These are phyloP conservation scores for Fusarium sarcochroum DNA, from an alignment of 2,329 filamentous ascomycete species.

Conservation along the genomic window DNA sequence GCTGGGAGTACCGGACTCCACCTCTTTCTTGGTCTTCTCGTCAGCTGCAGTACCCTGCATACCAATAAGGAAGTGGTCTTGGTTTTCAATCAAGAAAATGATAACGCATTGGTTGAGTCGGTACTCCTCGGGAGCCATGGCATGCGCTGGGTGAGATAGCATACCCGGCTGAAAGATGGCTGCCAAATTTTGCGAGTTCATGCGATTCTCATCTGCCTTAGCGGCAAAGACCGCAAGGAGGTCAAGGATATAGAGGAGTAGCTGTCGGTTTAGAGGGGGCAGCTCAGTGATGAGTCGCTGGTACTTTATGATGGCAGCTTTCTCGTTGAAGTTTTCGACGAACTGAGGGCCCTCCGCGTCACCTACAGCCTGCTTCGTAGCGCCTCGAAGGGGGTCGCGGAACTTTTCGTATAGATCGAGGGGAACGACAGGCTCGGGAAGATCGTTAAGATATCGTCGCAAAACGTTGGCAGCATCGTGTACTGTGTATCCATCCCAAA, in stretches of 20 bases:
- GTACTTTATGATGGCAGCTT: constrained; percentile 83
- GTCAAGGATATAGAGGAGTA: constrained; percentile 95
- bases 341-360: constrained; percentile 79
- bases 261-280: constrained; percentile 91
- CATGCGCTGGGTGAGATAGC: constrained; percentile 92
- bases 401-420: constrained; percentile 94
- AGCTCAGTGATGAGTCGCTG: constrained; percentile 93
- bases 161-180: constrained; percentile 98
- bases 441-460: constrained; percentile 93
- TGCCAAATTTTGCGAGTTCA: constrained; percentile 94
- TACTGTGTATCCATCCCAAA: constrained; percentile 98
- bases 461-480: constrained; percentile 98
- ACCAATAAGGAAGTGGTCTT: constrained; percentile 97
- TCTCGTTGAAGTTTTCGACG: constrained; percentile 73
- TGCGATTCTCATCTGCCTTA: constrained; percentile 96
- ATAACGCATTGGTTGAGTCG: constrained; percentile 95
- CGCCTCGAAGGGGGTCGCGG: constrained; percentile 81
- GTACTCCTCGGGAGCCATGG: constrained; percentile 96
- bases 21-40: constrained; percentile 76
- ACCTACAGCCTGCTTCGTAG: constrained; percentile 80
- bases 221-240: constrained; percentile 96
- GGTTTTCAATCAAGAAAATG: constrained; percentile 98
- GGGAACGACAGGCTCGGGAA: constrained; percentile 96
- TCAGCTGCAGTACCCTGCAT: constrained; percentile 99
- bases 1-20: constrained; percentile 77